A percentile compares a stretch with the other conserved stretches of the same genome.
Conservation (phyloP, 2,329 filamentous ascomycete species). For the Colletotrichum euphorbiae region DNA sequence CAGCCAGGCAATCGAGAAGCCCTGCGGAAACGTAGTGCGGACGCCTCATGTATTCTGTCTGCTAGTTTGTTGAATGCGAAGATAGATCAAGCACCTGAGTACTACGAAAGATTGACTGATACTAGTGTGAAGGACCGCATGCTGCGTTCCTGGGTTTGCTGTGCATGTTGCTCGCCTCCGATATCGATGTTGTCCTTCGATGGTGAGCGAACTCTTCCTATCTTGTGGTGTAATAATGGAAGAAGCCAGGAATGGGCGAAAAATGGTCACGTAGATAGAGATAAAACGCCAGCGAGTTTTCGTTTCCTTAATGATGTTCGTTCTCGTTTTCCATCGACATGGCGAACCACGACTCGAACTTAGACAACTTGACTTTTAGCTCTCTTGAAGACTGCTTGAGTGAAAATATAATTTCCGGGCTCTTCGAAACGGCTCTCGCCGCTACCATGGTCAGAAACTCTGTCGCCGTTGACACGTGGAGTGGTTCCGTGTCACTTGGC, state of each 20-base stretch:
- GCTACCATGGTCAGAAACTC: conserved; percentile 2
- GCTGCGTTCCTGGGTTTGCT: too few species aligned
- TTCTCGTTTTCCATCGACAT: too few species aligned
- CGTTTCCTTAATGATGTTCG: background rate
- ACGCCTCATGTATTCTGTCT: too few species aligned
- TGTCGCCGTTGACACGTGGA: conserved; percentile 13
- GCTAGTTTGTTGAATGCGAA: too few species aligned
- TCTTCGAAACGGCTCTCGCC: conserved; percentile 6
- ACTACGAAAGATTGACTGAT: too few species aligned
- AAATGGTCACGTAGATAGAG: background rate
- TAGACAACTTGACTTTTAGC: too few species aligned
- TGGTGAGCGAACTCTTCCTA: conserved; percentile 13
- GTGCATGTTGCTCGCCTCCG: background rate
- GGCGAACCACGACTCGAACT: too few species aligned
- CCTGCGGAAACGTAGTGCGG: too few species aligned
- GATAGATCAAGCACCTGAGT: too few species aligned
- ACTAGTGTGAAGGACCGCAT: too few species aligned
- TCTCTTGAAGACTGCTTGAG: too few species aligned
- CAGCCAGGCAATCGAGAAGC: too few species aligned
- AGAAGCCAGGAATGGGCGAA: background rate
- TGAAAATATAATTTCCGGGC: background rate
- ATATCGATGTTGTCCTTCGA: background rate
- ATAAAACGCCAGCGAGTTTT: background rate
- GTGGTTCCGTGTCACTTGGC: conserved; percentile 32
- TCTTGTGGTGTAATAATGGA: background rate